A percentile compares a stretch with the other conserved stretches of the same genome.
phyloP scores from a whole-genome alignment of 352 stramenopile genomes.

The Globisporangium spiculum region DNA sequence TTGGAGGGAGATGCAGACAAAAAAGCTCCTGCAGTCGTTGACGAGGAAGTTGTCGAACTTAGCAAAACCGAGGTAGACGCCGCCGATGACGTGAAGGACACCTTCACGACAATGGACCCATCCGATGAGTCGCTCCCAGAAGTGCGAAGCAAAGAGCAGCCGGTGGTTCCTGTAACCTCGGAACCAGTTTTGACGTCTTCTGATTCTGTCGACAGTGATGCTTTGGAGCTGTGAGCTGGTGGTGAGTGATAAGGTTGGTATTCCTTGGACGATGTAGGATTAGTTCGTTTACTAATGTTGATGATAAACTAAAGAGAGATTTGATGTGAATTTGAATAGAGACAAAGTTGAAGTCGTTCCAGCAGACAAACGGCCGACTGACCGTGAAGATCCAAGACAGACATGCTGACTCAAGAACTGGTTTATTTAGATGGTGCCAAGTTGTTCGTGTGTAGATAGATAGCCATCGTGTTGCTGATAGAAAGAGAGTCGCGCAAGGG shows the following conservation, averaged over 20 bases:
- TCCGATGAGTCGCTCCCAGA: background rate
- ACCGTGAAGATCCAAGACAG: background rate
- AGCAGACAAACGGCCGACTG: background rate
- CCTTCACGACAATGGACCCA: background rate
- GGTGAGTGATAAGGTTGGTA: background rate
- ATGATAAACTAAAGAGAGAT: too few relatives aligned
- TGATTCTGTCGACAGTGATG: background rate
- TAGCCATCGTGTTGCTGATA: background rate
- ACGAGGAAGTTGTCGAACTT: background rate
- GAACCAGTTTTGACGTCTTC: background rate
- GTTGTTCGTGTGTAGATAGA: constrained; percentile 2
- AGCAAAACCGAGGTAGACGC: background rate
- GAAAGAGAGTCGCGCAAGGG: background rate
- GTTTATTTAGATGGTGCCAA: background rate
- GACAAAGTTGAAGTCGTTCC: background rate
- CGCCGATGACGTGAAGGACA: background rate
- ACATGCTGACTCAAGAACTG: background rate
- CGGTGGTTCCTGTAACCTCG: background rate
- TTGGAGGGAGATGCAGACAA: background rate
- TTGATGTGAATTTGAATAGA: background rate
- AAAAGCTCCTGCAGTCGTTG: background rate
- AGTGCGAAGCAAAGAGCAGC: background rate
- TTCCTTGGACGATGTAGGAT: background rate
- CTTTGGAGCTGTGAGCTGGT: background rate
- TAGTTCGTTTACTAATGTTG: background rate